Percentiles rank a stretch among this genome's conserved stretches.
phyloP scores from a whole-genome alignment of 805 yeast genomes.

The Zygoascus biomembranicola region DNA sequence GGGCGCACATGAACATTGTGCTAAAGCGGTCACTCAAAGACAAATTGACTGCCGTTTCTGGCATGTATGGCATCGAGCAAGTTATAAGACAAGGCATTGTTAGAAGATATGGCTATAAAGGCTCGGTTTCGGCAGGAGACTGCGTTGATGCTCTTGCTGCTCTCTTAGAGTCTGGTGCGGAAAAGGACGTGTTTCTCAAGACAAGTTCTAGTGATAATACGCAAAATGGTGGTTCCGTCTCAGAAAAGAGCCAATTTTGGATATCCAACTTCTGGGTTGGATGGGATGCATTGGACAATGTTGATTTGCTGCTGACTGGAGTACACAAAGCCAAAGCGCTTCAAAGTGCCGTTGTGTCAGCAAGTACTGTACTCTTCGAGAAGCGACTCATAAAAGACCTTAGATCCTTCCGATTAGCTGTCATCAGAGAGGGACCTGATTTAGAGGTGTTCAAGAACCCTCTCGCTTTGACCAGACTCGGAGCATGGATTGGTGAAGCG shows the following conservation, averaged over 20 bases:
- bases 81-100: conserved; percentile 80
- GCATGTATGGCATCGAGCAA: conserved; percentile 73
- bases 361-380: conserved; percentile 86
- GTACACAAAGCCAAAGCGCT: conserved; percentile 73
- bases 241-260: conserved; percentile 52
- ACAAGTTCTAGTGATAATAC: background rate
- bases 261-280: conserved; percentile 63
- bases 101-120: conserved; percentile 79
- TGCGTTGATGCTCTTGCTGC: conserved; percentile 86
- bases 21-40: conserved; percentile 65
- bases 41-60: conserved; percentile 62
- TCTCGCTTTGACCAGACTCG: conserved; percentile 70
- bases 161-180: conserved; percentile 46
- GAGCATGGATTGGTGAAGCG: conserved; percentile 85
- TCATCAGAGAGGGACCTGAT: conserved; percentile 83
- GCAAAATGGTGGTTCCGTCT: conserved; percentile 1
- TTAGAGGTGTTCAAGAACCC: conserved; percentile 76
- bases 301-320: conserved; percentile 57
- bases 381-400: conserved; percentile 71
- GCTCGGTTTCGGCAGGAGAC: conserved; percentile 85
- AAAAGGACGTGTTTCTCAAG: background rate
- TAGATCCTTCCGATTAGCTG: conserved; percentile 75
- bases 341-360: conserved; percentile 75
- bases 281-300: conserved; percentile 52
- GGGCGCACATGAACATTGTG: conserved; percentile 82